Percentiles rank a stretch among this genome's conserved stretches.
These are phyloP conservation scores for Trichoderma atroviride DNA, from an alignment of 2,329 filamentous ascomycete species.

Conservation along the genomic window DNA sequence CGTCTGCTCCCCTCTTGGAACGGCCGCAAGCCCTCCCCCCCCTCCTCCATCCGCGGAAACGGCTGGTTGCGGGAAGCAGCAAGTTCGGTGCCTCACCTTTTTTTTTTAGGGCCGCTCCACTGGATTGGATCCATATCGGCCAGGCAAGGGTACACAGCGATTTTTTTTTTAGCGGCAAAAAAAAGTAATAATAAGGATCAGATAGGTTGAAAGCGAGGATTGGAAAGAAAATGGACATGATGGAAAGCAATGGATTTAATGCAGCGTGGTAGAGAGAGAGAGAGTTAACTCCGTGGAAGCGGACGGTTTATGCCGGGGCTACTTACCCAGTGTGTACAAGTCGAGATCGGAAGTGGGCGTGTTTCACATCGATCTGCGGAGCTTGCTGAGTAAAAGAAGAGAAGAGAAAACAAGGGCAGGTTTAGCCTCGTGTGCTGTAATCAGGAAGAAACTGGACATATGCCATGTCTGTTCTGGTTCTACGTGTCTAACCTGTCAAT, in stretches of 20 bases:
- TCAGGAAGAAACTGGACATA: background rate
- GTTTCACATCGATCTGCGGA: background rate
- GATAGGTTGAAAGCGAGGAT: background rate
- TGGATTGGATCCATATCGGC: background rate
- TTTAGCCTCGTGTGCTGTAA: background rate
- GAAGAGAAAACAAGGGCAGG: background rate
- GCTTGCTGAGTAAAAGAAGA: background rate
- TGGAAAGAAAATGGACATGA: background rate
- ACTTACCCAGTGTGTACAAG: background rate
- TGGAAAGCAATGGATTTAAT: background rate
- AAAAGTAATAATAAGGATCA: background rate
- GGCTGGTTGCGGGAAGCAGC: conserved; percentile 24
- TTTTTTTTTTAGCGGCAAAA: background rate
- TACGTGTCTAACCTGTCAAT: background rate
- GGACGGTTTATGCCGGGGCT: background rate
- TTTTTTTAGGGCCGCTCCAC: conserved; percentile 21
- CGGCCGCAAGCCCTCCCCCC: conserved; percentile 19
- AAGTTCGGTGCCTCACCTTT: conserved; percentile 21
- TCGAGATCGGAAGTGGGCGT: background rate
- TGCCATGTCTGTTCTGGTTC: too few relatives aligned
- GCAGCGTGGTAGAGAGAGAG: background rate
- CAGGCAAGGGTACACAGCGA: background rate
- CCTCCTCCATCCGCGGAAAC: conserved; percentile 15
- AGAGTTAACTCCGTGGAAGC: background rate
- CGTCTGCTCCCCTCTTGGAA: background rate